These are phyloP conservation scores for Aurinia saxatilis DNA, from an alignment of 345 rosid species.

Conservation along the genomic window DNA sequence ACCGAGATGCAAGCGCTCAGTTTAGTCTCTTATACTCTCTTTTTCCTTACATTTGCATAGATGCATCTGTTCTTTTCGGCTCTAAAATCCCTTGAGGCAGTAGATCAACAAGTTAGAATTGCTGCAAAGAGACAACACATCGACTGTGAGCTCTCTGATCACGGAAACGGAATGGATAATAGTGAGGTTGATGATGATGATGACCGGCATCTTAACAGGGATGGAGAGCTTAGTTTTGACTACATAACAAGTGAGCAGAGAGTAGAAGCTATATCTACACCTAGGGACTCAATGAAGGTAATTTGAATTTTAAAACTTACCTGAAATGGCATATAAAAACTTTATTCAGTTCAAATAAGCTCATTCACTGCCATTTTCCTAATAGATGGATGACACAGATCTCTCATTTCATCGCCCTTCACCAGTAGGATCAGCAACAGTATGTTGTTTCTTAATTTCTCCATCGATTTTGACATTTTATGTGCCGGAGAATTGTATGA, in stretches of 20 bases:
- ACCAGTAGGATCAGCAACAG: constrained; percentile 50
- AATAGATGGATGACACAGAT: constrained; percentile 53
- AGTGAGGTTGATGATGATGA: constrained; percentile 50
- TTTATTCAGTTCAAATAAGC: not conserved
- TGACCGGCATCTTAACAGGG: constrained; percentile 36
- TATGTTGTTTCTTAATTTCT: constrained; percentile 22
- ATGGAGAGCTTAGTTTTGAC: constrained; percentile 83
- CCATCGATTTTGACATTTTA: not conserved
- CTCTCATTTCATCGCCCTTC: constrained; percentile 47
- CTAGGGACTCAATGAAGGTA: constrained; percentile 70
- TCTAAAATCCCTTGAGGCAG: constrained; percentile 73
- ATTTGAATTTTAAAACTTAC: not conserved
- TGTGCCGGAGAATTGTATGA: not conserved
- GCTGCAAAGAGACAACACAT: constrained; percentile 74
- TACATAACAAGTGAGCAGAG: constrained; percentile 52
- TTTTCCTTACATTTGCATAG: constrained; percentile 32
- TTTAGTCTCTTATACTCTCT: not conserved
- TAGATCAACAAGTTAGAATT: constrained; percentile 57
- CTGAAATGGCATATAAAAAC: not conserved
- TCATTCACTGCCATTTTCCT: not conserved
- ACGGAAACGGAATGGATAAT: constrained; percentile 54
- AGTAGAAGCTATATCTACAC: constrained; percentile 36
- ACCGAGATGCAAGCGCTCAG: not conserved
- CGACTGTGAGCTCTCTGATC: constrained; percentile 67
- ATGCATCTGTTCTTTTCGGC: constrained; percentile 77